phyloP scores from a whole-genome alignment of 2,329 filamentous ascomycete genomes.

The Orbilia brochopaga region DNA sequence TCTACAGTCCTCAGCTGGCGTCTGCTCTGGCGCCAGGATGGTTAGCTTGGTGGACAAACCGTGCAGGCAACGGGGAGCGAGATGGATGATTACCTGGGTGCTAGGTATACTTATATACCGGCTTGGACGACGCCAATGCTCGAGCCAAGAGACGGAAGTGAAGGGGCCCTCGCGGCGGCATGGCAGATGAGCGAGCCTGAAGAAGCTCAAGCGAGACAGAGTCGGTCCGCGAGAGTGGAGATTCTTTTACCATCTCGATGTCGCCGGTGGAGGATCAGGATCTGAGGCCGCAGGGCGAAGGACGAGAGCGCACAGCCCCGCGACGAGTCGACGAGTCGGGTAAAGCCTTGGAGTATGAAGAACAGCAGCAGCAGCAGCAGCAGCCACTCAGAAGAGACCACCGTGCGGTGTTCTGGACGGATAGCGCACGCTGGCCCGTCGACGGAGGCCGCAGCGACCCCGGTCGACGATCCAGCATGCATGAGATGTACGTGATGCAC shows the following conservation, averaged over 20 bases:
- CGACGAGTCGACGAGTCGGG: no score
- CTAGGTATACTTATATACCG: background rate
- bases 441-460: no score
- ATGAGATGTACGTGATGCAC: no score
- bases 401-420: no score
- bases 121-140: background rate
- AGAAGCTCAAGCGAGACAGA: background rate
- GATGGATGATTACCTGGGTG: background rate
- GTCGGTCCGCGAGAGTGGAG: background rate
- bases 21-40: background rate
- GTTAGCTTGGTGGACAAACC: conserved; percentile 1
- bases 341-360: no score
- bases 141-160: background rate
- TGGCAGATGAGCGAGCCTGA: background rate
- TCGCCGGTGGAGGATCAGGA: background rate
- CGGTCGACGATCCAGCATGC: no score
- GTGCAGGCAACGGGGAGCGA: background rate
- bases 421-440: no score
- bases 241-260: no score
- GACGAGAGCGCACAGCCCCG: background rate
- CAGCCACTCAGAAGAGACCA: no score
- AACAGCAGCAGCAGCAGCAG: no score
- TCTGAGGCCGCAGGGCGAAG: no score
- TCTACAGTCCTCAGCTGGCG: background rate
- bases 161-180: background rate